A percentile compares a stretch with the other conserved stretches of the same genome.
These are phyloP conservation scores for Podila horticola DNA, from an alignment of 192 early-diverging fungal species.

Conservation along the genomic window DNA sequence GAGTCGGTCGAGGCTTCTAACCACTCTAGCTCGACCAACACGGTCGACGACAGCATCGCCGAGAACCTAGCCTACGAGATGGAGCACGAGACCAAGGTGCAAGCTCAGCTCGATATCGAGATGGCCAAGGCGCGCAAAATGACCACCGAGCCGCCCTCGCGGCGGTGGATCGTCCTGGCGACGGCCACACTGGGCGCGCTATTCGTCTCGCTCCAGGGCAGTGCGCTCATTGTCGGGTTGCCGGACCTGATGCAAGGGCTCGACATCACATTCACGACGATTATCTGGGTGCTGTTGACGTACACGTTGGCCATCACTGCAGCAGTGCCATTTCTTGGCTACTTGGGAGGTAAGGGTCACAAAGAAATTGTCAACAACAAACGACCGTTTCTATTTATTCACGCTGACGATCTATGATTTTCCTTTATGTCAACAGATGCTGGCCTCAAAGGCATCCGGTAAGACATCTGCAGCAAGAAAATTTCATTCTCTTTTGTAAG, in stretches of 20 bases:
- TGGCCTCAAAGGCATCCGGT: slow-evolving; percentile 16
- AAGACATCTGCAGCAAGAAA: not conserved
- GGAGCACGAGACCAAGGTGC: slow-evolving; percentile 5
- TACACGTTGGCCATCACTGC: slow-evolving; percentile 18
- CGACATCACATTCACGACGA: slow-evolving; percentile 8
- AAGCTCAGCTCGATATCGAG: slow-evolving; percentile 7
- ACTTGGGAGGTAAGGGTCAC: not conserved
- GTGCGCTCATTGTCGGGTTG: slow-evolving; percentile 18
- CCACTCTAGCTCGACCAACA: slow-evolving; percentile 9
- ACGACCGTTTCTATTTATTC: no score
- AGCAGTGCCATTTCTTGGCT: slow-evolving; percentile 5
- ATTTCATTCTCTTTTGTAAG: not conserved
- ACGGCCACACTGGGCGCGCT: slow-evolving; percentile 19
- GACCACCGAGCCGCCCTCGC: slow-evolving; percentile 1
- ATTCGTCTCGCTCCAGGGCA: slow-evolving; percentile 20
- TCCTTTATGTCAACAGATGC: not conserved
- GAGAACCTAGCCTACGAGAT: slow-evolving; percentile 4
- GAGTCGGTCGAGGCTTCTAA: not conserved
- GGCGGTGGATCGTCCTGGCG: slow-evolving; percentile 20
- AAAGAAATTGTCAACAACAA: no score
- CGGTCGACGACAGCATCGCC: not conserved
- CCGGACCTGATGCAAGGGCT: slow-evolving; percentile 20
- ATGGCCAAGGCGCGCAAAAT: slow-evolving; percentile 8
- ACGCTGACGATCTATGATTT: no score
- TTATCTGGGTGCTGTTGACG: slow-evolving; percentile 22